Conservation (phyloP, 2,329 filamentous ascomycete genomes). For the Penicillium palitans region DNA sequence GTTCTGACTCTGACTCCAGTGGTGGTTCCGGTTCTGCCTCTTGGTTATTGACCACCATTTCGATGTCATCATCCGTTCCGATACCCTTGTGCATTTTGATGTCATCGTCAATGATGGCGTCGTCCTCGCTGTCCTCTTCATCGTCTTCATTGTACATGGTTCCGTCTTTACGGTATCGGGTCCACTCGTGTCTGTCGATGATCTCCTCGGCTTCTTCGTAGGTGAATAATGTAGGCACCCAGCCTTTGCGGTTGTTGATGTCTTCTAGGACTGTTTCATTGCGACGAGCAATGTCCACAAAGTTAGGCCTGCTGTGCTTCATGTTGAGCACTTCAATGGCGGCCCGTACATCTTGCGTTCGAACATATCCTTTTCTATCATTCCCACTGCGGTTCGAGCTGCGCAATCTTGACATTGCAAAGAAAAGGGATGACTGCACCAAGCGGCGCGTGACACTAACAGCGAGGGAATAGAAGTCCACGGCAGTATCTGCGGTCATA, state of each 20-base stretch:
- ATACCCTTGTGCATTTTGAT: constrained; percentile 4
- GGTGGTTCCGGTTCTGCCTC: background rate
- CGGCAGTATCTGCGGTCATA: constrained; percentile 72
- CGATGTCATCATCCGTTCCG: constrained; percentile 6
- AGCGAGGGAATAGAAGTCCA: constrained; percentile 70
- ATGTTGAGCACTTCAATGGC: constrained; percentile 58
- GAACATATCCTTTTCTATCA: constrained; percentile 39
- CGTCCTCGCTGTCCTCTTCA: constrained; percentile 37
- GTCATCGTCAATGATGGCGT: constrained; percentile 14
- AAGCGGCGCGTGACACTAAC: constrained; percentile 69
- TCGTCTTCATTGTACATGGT: constrained; percentile 28
- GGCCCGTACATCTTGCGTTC: constrained; percentile 53
- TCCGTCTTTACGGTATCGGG: constrained; percentile 6
- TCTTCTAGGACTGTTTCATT: constrained; percentile 54
- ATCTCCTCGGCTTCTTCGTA: constrained; percentile 38
- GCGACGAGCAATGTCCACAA: constrained; percentile 57
- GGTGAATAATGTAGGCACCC: constrained; percentile 17
- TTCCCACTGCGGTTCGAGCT: constrained; percentile 43
- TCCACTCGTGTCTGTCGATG: constrained; percentile 16
- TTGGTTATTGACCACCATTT: background rate
- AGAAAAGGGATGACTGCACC: constrained; percentile 67
- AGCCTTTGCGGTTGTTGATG: constrained; percentile 34
- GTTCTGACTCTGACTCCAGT: background rate
- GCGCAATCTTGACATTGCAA: constrained; percentile 68
- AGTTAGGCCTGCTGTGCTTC: constrained; percentile 46